Base-by-base conservation (phyloP, 75 land plant genomes). In the Adiantum capillusveneris region DNA sequence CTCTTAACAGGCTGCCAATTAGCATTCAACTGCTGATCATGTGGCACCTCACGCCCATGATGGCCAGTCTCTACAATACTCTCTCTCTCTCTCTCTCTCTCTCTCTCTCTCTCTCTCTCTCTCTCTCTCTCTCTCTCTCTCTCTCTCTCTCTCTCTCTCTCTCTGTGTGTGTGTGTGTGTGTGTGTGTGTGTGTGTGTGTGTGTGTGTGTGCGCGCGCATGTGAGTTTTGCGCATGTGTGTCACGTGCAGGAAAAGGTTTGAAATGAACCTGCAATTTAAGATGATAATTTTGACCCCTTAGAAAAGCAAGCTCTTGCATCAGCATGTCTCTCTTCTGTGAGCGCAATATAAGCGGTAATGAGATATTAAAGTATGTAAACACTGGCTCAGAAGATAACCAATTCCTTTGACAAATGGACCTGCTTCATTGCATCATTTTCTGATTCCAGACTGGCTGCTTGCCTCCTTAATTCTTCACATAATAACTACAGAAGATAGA, bases 401-500 rank as follows among this genome's bases (percentile, higher is more conserved):
- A 21, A 31, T 13, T 39, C 37, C 5, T 56, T 17, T 27, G 29
- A 17, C 25, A n/a, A 34, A 25, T 29, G 0, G 58, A 90, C 96
- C 78, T 45, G 63, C 46, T 77, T 83, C 52, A 85, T 31, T 37
- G 60, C 60, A 13, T 81, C 68, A 48, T 85, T 90, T 34, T 78
- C 86, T 28, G 31, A 37, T 29, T 64, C 30, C 11, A 90, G 68
- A 59, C 74, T 79, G 26, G 78, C 67, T 57, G 81, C 86, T 56
- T 83, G 85, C 46, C 45, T 70, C n/a, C 67, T 71, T 56, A 90
- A 60, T 50, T 82, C 84, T 63, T 82, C 86, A 60, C 82, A 76
- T 27, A 90, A 28, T 20, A 37, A 69, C 37, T 34, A 5, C 37
- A 34, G 37, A 34, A 34, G 37, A 34, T 9, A 34, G 7, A 5